Evolutionary conservation across 2,329 filamentous ascomycete species (phyloP).

Genomic region (Parafenestella ontariensis): DNA sequence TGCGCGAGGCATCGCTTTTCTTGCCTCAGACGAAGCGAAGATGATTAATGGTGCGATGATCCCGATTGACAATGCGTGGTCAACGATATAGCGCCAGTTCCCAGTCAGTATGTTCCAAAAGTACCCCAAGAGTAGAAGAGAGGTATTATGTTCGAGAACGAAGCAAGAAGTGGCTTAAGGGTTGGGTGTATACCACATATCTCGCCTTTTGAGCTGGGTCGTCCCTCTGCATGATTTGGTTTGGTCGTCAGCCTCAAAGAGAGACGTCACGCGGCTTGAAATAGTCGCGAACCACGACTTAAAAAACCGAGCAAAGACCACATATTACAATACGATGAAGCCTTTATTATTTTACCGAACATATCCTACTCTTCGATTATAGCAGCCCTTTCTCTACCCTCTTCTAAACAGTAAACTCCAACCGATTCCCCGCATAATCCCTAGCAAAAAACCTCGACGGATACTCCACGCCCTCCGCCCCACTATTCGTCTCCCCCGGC

Average conservation of each 20-base stretch:
- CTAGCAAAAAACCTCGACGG: constrained; percentile 67
- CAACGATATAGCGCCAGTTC: constrained; percentile 23
- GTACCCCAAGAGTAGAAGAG: too few species aligned
- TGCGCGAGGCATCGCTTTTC: constrained; percentile 32
- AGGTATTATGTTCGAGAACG: too few species aligned
- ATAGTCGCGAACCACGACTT: too few species aligned
- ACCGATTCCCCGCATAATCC: constrained; percentile 51
- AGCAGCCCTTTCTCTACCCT: background rate
- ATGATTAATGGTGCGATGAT: constrained; percentile 36
- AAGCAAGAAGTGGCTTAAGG: too few species aligned
- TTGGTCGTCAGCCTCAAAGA: too few species aligned
- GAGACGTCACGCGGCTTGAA: too few species aligned
- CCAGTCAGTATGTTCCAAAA: background rate
- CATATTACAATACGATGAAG: too few species aligned
- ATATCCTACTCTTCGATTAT: background rate
- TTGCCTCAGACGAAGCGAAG: constrained; percentile 34
- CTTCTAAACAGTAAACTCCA: constrained; percentile 49
- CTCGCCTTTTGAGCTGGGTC: too few species aligned
- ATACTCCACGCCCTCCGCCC: constrained; percentile 63
- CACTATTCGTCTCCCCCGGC: constrained; percentile 57
- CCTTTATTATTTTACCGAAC: background rate
- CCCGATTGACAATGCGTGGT: constrained; percentile 40
- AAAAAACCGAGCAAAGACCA: too few species aligned
- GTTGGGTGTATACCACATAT: too few species aligned
- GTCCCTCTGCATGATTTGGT: too few species aligned